A percentile compares a stretch with the other conserved stretches of the same genome.
Evolutionary conservation across 305 asterid species (phyloP).

Genomic region (Euphrasia arctica): DNA sequence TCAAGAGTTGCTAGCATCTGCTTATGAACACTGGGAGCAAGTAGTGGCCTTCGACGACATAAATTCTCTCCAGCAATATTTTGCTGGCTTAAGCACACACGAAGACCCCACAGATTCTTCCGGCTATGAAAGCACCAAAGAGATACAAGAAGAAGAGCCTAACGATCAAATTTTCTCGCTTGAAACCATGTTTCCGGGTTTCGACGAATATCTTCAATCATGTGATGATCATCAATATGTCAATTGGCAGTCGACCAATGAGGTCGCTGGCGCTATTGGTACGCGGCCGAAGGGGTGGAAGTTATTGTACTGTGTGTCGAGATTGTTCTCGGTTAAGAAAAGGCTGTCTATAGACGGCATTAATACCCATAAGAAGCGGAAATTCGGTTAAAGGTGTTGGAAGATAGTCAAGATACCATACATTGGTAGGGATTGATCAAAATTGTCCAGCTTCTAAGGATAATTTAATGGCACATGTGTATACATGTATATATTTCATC

Average conservation of each 20-base stretch:
- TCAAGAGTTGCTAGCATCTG: conserved; percentile 25
- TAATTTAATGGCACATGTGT: too few species aligned
- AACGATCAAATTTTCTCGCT: conserved; percentile 1
- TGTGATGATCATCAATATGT: too few species aligned
- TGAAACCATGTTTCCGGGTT: neutral
- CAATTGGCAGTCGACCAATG: neutral
- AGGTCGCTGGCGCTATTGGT: neutral
- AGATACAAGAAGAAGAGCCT: conserved; percentile 15
- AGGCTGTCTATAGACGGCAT: neutral
- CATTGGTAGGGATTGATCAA: neutral
- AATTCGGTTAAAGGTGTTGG: conserved; percentile 1
- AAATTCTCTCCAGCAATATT: conserved; percentile 20
- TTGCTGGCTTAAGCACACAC: neutral
- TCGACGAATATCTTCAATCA: neutral
- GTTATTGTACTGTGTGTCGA: conserved; percentile 21
- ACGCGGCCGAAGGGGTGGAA: conserved; percentile 27
- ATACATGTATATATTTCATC: too few species aligned
- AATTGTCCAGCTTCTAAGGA: too few species aligned
- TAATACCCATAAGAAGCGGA: conserved; percentile 22
- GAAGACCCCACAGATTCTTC: too few species aligned
- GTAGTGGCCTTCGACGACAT: conserved; percentile 22
- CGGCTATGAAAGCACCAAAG: neutral
- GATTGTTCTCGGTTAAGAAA: conserved; percentile 15
- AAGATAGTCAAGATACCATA: too few species aligned
- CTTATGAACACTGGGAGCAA: conserved; percentile 29